A percentile compares a stretch with the other conserved stretches of the same genome.
These are phyloP conservation scores for Annulohypoxylon bovei DNA, from an alignment of 495 filamentous ascomycete genomes.

Conservation along the genomic window DNA sequence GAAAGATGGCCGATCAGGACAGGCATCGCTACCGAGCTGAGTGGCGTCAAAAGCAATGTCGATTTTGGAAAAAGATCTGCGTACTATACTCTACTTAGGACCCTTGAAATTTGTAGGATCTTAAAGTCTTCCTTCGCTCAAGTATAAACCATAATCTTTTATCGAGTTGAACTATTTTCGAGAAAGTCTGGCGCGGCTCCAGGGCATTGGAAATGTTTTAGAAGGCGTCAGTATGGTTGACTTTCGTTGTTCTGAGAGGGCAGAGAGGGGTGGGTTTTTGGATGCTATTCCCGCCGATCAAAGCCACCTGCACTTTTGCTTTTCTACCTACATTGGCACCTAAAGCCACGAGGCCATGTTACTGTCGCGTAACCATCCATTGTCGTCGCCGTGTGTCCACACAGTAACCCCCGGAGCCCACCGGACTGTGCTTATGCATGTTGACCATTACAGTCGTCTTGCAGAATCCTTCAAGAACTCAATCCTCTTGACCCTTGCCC, in stretches of 20 bases:
- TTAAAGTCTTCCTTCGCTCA: neutral
- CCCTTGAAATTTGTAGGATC: neutral
- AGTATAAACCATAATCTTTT: neutral
- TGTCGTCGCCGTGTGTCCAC: neutral
- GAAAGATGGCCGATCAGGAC: neutral
- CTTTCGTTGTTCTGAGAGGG: too few species aligned
- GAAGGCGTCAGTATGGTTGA: neutral
- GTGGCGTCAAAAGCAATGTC: neutral
- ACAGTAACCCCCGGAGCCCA: neutral
- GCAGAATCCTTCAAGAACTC: neutral
- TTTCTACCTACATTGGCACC: slow-evolving; percentile 3
- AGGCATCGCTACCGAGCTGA: slow-evolving; percentile 1
- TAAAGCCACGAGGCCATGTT: slow-evolving; percentile 9
- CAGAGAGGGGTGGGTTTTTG: neutral
- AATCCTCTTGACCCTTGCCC: neutral
- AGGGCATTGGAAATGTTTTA: neutral
- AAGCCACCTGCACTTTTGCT: neutral
- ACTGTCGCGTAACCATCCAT: slow-evolving; percentile 1
- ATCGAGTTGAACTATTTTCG: neutral
- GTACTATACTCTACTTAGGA: neutral
- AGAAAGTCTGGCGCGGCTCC: neutral
- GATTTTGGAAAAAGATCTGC: neutral
- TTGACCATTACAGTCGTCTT: neutral
- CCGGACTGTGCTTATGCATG: slow-evolving; percentile 4
- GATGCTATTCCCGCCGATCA: slow-evolving; percentile 3